Evolutionary conservation across 1,139 yeast genomes (phyloP).

Genomic region (Yamadazyma trypodendri): DNA sequence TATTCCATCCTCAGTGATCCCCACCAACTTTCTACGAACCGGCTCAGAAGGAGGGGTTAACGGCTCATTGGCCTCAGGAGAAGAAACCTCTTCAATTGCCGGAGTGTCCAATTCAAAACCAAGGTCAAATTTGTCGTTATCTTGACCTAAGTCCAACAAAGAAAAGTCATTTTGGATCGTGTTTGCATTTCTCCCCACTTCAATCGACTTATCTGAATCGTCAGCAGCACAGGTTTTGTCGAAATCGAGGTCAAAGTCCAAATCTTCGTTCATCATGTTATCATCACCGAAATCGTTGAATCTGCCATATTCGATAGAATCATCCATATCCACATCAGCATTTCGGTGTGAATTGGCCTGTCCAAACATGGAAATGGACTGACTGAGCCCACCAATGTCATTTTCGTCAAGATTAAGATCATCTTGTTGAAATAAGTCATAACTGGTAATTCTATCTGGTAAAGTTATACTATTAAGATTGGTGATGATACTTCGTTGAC

Average conservation of each 20-base stretch:
- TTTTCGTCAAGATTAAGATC: constrained; percentile 58
- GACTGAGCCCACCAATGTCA: not conserved
- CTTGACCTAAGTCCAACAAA: constrained; percentile 23
- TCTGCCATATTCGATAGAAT: constrained; percentile 63
- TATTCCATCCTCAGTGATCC: constrained; percentile 39
- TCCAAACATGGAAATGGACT: not conserved
- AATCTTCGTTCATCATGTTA: constrained; percentile 39
- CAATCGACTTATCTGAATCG: constrained; percentile 39
- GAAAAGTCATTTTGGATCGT: constrained; percentile 30
- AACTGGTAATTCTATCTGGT: constrained; percentile 76
- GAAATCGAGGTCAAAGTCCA: constrained; percentile 32
- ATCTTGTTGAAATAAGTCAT: constrained; percentile 67
- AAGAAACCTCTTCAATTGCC: constrained; percentile 23
- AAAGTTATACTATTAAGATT: constrained; percentile 58
- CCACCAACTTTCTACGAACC: constrained; percentile 28
- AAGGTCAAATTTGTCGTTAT: constrained; percentile 13
- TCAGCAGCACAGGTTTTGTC: constrained; percentile 13
- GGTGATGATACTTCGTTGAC: constrained; percentile 18
- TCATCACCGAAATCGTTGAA: constrained; percentile 21
- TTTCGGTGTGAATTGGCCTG: not conserved
- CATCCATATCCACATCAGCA: constrained; percentile 27
- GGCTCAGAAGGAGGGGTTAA: constrained; percentile 15
- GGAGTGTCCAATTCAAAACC: constrained; percentile 31
- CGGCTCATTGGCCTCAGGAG: constrained; percentile 18
- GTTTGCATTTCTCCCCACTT: constrained; percentile 45